Conservation (phyloP, 2,329 filamentous ascomycete species). For the Ophiostoma sp. region DNA sequence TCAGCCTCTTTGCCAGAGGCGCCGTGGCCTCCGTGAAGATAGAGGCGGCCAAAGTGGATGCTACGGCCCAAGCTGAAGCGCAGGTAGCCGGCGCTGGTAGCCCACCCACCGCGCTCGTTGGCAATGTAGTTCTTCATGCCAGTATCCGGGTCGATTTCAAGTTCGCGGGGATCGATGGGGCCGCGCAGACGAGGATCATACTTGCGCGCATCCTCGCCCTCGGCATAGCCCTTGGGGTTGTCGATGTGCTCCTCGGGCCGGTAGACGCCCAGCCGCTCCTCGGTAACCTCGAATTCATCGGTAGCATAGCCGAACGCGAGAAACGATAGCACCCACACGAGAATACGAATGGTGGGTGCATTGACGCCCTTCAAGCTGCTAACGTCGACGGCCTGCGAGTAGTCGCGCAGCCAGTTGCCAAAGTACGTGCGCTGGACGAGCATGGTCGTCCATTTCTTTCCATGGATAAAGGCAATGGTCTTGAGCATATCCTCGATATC, state of each 20-base stretch:
- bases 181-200: conserved; percentile 76
- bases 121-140: conserved; percentile 99
- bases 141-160: conserved; percentile 66
- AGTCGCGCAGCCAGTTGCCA: conserved; percentile 82
- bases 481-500: conserved; percentile 80
- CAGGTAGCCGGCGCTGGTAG: conserved; percentile 82
- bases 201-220: conserved; percentile 76
- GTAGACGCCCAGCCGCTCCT: conserved; percentile 73
- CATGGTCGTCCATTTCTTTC: conserved; percentile 79
- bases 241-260: conserved; percentile 69
- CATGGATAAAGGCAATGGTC: conserved; percentile 67
- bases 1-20: conserved; percentile 65
- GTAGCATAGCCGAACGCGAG: conserved; percentile 81
- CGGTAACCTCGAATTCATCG: conserved; percentile 76
- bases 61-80: conserved; percentile 67
- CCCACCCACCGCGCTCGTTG: conserved; percentile 81
- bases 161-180: conserved; percentile 65
- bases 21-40: conserved; percentile 58
- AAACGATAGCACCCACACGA: conserved; percentile 77
- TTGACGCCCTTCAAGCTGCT: conserved; percentile 74
- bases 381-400: conserved; percentile 77
- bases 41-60: conserved; percentile 72
- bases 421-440: conserved; percentile 75
- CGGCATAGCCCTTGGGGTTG: conserved; percentile 80
- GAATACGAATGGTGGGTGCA: conserved; percentile 68